phyloP scores from a whole-genome alignment of 192 early-diverging fungal genomes.

The Lunasporangiospora selenospora region DNA sequence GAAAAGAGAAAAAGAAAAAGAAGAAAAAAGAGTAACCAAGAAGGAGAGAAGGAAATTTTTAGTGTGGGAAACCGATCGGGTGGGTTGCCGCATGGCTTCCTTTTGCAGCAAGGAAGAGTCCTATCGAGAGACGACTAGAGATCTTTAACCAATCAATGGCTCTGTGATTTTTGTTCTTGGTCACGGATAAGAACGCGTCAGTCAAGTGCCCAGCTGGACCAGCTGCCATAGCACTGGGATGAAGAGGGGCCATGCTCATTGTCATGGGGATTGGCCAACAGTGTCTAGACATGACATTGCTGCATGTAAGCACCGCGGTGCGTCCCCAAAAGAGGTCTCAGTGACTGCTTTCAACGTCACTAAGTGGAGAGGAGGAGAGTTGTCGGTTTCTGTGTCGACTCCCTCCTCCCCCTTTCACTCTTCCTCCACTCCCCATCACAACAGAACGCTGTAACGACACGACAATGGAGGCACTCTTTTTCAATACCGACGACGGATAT shows the following conservation, averaged over 20 bases:
- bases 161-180: background rate
- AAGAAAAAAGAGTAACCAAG: too few species aligned
- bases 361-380: too few species aligned
- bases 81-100: too few species aligned
- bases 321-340: background rate
- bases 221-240: conserved; percentile 85
- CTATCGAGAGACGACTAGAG: too few species aligned
- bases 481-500: conserved; percentile 92
- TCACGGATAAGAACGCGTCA: background rate
- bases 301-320: conserved; percentile 2
- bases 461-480: conserved; percentile 61
- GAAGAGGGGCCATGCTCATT: conserved; percentile 93
- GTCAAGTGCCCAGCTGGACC: conserved; percentile 51
- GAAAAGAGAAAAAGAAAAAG: too few species aligned
- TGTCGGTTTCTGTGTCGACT: too few species aligned
- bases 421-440: background rate
- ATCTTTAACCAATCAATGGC: conserved; percentile 18
- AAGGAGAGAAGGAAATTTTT: too few species aligned
- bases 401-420: background rate
- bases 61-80: too few species aligned
- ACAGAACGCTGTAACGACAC: background rate
- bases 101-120: too few species aligned
- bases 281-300: too few species aligned
- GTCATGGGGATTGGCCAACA: too few species aligned
- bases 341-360: background rate